A percentile compares a stretch with the other conserved stretches of the same genome.
Conservation (phyloP, 768 basidiomycete species). For the Dacryopinax spathularia region DNA sequence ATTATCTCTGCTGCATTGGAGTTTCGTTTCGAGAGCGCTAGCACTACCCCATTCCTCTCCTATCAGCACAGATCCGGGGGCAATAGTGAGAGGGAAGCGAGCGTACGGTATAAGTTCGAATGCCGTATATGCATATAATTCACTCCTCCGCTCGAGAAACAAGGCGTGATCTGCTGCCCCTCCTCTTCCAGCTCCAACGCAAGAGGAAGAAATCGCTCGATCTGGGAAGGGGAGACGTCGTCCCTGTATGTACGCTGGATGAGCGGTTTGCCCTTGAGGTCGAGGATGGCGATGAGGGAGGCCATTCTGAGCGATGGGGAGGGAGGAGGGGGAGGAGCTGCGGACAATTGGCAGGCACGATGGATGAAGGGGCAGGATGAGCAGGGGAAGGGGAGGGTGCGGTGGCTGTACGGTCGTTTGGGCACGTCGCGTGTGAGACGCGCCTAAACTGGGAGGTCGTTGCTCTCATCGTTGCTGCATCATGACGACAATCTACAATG, state of each 20-base stretch:
- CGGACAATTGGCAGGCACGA: not conserved
- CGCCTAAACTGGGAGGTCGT: not conserved
- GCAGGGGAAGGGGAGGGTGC: not conserved
- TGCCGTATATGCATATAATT: slow-evolving; percentile 99
- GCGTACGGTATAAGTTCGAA: slow-evolving; percentile 89
- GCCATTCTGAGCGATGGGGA: slow-evolving; percentile 29
- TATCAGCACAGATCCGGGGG: not conserved
- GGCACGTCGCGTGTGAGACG: not conserved
- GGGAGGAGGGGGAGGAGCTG: not conserved
- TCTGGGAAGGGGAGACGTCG: slow-evolving; percentile 76
- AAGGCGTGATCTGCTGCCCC: slow-evolving; percentile 87
- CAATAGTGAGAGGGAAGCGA: not conserved
- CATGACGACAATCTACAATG: not conserved
- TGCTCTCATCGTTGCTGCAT: not conserved
- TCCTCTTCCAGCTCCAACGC: slow-evolving; percentile 95
- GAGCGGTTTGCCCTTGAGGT: slow-evolving; percentile 95
- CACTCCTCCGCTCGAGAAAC: slow-evolving; percentile 86
- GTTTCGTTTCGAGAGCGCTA: slow-evolving; percentile 91
- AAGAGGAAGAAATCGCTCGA: slow-evolving; percentile 88
- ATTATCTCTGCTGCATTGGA: slow-evolving; percentile 92
- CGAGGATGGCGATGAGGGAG: slow-evolving; percentile 79
- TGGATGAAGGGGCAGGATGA: not conserved
- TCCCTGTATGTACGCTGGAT: slow-evolving; percentile 95
- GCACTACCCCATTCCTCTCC: slow-evolving; percentile 41
- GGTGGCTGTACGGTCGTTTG: not conserved